Evolutionary conservation across 768 basidiomycete species (phyloP), one percentile per base, ranked within the genome.

Genomic region (Mycena kentingensis): DNA sequence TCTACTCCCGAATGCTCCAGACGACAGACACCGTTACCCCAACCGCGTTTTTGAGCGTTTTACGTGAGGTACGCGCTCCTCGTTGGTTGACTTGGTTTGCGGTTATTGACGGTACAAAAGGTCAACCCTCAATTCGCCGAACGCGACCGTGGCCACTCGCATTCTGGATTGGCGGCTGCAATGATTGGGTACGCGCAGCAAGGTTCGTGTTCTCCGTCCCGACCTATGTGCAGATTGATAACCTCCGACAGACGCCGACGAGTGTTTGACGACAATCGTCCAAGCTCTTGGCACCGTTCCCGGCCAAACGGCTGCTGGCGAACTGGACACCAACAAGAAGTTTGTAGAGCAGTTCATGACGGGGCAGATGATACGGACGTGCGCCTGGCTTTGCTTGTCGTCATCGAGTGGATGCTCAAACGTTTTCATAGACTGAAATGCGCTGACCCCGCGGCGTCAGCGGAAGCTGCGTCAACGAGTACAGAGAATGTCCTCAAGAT

Each of bases 71-170:
- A 27, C 26, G 55, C n/a, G n/a, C n/a, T 56, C 31, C 22, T 4
- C 22, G 31, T 49, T 37, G 7, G 21, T 29, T 49, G 18, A 25
- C 12, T 4, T 21, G 24, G 22, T 29, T 25, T 39, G 31, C 28
- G 24, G 39, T 21, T n/a, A 46, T 34, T 35, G 7, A 28, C 15
- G 34, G 42, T 39, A 37, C 11, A 34, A 12, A 25, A 79, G 75
- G 81, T 84, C 8, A 85, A 91, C 26, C 96, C 96, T 3, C 97
- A 98, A 70, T 98, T 99, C 62, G 89, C 84, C 3, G 94, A 98
- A 65, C 60, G 77, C 60, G 81, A 75, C 60, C 75, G 74, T 50
- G 72, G 68, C 35, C 72, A 54, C 22, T 49, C 71, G 57, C 70
- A 66, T 68, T 70, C 63, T 42, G 73, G 62, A 11, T 7, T 21